Evolutionary conservation across 139 green algal species (phyloP), one percentile per base, ranked within the genome.

Genomic region (Chlorella sp.): DNA sequence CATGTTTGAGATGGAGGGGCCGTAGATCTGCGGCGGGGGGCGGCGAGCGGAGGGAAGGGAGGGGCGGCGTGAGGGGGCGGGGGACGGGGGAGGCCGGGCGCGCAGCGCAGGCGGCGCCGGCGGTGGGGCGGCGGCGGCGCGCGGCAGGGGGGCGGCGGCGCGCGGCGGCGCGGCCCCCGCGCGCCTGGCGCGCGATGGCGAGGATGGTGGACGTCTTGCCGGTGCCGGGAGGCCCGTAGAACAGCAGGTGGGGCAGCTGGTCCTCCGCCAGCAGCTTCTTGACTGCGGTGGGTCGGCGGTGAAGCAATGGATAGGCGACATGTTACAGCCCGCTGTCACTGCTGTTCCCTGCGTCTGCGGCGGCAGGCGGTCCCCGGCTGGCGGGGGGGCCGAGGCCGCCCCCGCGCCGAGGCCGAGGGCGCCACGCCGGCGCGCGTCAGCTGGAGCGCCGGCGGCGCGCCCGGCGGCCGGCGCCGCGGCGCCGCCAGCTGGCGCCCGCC

Each of bases 151-250:
- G n/a, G n/a, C n/a, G n/a, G n/a, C n/a, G n/a, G n/a, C n/a, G n/a
- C n/a, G n/a, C n/a, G n/a, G n/a, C n/a, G n/a, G n/a, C n/a, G 74
- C n/a, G n/a, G n/a, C n/a, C n/a, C n/a, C n/a, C n/a, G n/a, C n/a
- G n/a, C n/a, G n/a, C n/a, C n/a, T 97, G 88, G 14, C 92, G 71
- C 0, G 91, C 92, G 19, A 97, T 91, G 7, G 94, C 92, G n/a
- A 98, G 83, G 8, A 93, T 95, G n/a, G 93, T 97, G 2, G 95
- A 95, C 0, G 96, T 99, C 82, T 99, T 99, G 17, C 96, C 96
- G 2, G 95, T 99, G 5, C 96, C 96, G 11, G 96, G 96, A 0
- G 96, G 96, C 0, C 96, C 96, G 76, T 99, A 99, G 75, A 99
- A 98, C 19, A 99, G 86, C 76, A 99, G 79, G 76, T 99, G 96